These are phyloP conservation scores for Acanthamoeba polyphaga DNA, from an alignment of 208 protist genomes.

Conservation along the genomic window DNA sequence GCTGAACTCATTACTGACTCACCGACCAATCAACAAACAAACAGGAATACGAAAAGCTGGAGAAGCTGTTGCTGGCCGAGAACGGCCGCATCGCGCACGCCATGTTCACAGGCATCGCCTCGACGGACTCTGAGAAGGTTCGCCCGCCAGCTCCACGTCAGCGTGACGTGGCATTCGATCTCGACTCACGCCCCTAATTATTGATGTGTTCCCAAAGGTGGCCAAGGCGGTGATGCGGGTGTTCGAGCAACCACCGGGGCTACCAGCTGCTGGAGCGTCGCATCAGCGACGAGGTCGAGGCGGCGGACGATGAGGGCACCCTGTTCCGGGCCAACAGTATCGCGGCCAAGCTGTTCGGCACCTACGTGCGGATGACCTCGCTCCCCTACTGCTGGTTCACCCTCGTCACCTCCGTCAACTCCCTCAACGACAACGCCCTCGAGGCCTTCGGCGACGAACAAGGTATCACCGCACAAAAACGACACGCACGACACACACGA, in stretches of 20 bases:
- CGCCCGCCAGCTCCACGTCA: too few species aligned
- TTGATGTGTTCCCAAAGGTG: neutral
- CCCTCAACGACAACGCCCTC: constrained; percentile 60
- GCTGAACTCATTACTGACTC: neutral
- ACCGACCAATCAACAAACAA: neutral
- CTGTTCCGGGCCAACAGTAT: constrained; percentile 65
- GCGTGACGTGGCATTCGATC: too few species aligned
- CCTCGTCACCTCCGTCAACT: constrained; percentile 5
- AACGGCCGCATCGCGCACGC: neutral
- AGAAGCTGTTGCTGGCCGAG: constrained; percentile 14
- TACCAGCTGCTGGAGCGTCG: neutral
- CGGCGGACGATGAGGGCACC: constrained; percentile 1
- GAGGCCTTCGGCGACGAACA: neutral
- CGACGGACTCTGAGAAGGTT: neutral
- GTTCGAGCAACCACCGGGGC: neutral
- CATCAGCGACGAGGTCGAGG: neutral
- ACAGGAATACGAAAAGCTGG: neutral
- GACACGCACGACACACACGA: too few species aligned
- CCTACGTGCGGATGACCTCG: neutral
- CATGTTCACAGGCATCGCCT: neutral
- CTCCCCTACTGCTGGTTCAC: neutral
- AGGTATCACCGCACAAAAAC: neutral
- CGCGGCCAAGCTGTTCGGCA: constrained; percentile 35
- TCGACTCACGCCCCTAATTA: neutral
- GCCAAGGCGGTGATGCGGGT: neutral